phyloP scores from a whole-genome alignment of 768 basidiomycete genomes.

The Trametes maxima region DNA sequence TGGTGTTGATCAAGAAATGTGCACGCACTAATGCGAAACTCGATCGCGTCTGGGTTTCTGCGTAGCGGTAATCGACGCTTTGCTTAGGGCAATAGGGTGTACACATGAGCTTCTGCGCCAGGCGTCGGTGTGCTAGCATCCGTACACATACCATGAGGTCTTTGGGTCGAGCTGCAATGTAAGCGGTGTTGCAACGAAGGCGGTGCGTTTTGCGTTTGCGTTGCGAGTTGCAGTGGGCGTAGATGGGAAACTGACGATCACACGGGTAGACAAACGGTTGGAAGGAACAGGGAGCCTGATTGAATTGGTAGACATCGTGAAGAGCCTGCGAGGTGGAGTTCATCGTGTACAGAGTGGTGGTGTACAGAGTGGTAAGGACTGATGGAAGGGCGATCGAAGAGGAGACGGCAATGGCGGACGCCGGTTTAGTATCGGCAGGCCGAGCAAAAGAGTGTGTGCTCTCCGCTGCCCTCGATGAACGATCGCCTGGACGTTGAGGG shows the following conservation, averaged over 20 bases:
- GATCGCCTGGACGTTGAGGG: slow-evolving; percentile 23
- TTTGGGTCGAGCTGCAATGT: background rate
- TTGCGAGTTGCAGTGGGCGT: slow-evolving; percentile 22
- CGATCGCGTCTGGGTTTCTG: slow-evolving; percentile 11
- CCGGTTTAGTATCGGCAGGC: background rate
- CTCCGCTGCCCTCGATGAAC: slow-evolving; percentile 11
- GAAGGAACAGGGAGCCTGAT: slow-evolving; percentile 7
- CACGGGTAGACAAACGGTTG: slow-evolving; percentile 10
- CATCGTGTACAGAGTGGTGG: slow-evolving; percentile 9
- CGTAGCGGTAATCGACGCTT: slow-evolving; percentile 22
- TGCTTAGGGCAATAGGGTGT: background rate
- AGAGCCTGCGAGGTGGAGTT: slow-evolving; percentile 1
- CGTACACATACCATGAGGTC: slow-evolving; percentile 22
- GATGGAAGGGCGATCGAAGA: slow-evolving; percentile 4
- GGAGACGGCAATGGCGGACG: background rate
- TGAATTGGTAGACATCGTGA: slow-evolving; percentile 4
- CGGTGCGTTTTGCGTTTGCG: slow-evolving; percentile 5
- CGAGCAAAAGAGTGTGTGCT: slow-evolving; percentile 18
- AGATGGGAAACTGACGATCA: slow-evolving; percentile 22
- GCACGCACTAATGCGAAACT: slow-evolving; percentile 26
- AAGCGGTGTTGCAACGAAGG: slow-evolving; percentile 5
- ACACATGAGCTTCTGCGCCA: background rate
- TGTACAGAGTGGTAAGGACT: slow-evolving; percentile 7
- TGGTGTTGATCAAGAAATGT: background rate
- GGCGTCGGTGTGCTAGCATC: too few species aligned